Evolutionary conservation across 2,329 filamentous ascomycete genomes (phyloP), one percentile per base, ranked within the genome.

Genomic region (Aspergillus awamori): DNA sequence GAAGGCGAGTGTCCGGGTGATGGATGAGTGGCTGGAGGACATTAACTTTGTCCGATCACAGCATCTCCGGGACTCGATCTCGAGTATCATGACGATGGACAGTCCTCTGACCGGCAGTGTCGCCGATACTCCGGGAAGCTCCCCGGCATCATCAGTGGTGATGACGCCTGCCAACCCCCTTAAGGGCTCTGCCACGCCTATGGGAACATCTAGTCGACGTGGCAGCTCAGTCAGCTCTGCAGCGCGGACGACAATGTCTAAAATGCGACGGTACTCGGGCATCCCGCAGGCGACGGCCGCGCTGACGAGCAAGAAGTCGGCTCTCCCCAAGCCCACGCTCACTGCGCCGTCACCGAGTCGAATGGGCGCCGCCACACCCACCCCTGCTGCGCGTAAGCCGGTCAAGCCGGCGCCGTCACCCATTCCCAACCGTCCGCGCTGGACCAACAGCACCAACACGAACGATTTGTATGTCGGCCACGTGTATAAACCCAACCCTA

Each of bases 41-140:
- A 81, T 93, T 2, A 79, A 79, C 48, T 76, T 82, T 45, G 77
- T 79, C 60, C 85, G 84, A 65, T 87, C 86, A 56, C 90, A 93
- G 71, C 90, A 94, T 68, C 82, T 97, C 53, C 87, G 94, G 51
- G 94, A 98, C 75, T 97, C 94, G 0, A 89, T 98, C 59, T 97
- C 93, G 0, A 97, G 91, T 68, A 92, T 97, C 76, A 82, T 96
- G 3, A 96, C 92, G 2, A 91, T 91, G 67, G 92, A 96, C 71
- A 85, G 87, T 56, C 93, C 91, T 2, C 85, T 88, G 2, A 79
- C 86, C 8, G 88, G 84, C 63, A 94, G 91, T 69, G 84, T 86
- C 51, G 78, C 87, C 49, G 92, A 89, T 36, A 91, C 89, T 0
- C 89, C 89, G 0, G 87, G 88, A 49, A 91, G 87, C 78, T 90